Base-by-base conservation (phyloP, 2,329 filamentous ascomycete species). In the Cladosporium sp. region DNA sequence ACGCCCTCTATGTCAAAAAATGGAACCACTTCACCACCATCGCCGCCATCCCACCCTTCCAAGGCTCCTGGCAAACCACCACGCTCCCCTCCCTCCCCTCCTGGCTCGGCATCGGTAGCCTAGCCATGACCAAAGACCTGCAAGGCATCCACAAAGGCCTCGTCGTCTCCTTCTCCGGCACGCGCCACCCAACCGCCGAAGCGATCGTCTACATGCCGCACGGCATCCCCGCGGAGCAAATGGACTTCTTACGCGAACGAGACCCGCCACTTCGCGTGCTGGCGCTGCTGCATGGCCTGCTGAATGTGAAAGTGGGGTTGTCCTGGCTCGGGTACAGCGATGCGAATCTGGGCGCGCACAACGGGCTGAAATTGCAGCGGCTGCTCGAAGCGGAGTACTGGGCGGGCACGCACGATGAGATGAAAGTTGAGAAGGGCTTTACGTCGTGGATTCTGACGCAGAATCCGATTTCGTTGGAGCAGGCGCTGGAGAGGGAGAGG, bases 371-470 rank as follows among this genome's bases (percentile, higher is more conserved):
- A 53, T 78, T 79, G 3, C 81, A 81, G 54, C 66, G 73, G 13
- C 66, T 76, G 4, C 66, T 80, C 31, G 69, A 73, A 2, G 78
- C 81, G 0, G 77, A 72, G 58, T 86, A 85, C 60, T 86, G 83
- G 83, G 68, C 86, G 14, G 77, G 76, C 0, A 86, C 83, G 22
- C 83, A 86, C 59, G 82, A 85, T 58, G 83, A 85, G 64, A 70
- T 79, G 4, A 85, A 85, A 66, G 75, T 66, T 49, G 82, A 80
- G 0, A 74, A 74, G 0, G 82, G 82, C 0, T 59, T 85, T 4
- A 75, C 85, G 9, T 75, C 67, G 1, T 76, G 70, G 70, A 78
- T 68, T 67, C 70, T 78, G 53, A 66, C 63, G 33, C 59, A 74
- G 33, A 74, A 70, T 45, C 62, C 69, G 0, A 65, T 74, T 57